Evolutionary conservation across 495 filamentous ascomycete genomes (phyloP), one percentile per base, ranked within the genome.

Genomic region (Bombardia bombarda): DNA sequence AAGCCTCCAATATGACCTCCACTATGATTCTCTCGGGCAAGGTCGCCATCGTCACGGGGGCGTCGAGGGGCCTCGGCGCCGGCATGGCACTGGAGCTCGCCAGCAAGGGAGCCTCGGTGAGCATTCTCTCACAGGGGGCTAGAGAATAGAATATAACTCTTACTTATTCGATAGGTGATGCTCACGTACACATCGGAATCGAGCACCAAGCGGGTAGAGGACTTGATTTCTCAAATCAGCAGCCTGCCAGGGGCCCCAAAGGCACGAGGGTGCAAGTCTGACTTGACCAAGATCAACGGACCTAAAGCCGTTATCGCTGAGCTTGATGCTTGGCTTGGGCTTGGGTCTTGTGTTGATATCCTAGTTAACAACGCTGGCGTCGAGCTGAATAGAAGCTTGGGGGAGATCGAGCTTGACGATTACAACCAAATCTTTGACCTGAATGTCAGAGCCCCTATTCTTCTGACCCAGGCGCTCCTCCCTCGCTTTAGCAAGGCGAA

Each of bases 391-490:
- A 74, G 57, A 38, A 61, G 68, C 30, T 61, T 86, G 13, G 67
- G 66, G 3, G 56, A 57, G 7, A 70, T 75, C 12, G 80, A 60
- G 0, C 70, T 83, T 35, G 67, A 59, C n/a, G 72, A 78, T 40
- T 87, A 78, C 44, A 74, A 83, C 39, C 53, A 42, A 13, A 65
- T 63, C 1, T 74, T 72, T 40, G 52, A 55, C 8, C 30, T 82
- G 9, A 83, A 84, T 51, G 78, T 84, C 19, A 82, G 82, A 38
- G 81, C 78, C 0, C 72, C 77, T 0, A 72, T 75, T 35, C 80
- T 85, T 38, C 57, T 85, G 20, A 66, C 69, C 3, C 72, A 83
- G 63, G 76, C 76, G 31, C 45, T 64, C 45, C 47, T 75, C n/a
- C 71, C 73, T 1, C 59, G 74, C 41, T 51, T 79, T 16, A 64